Evolutionary conservation across 306 rosid genomes (phyloP).

Genomic region (Vigna trinervia): DNA sequence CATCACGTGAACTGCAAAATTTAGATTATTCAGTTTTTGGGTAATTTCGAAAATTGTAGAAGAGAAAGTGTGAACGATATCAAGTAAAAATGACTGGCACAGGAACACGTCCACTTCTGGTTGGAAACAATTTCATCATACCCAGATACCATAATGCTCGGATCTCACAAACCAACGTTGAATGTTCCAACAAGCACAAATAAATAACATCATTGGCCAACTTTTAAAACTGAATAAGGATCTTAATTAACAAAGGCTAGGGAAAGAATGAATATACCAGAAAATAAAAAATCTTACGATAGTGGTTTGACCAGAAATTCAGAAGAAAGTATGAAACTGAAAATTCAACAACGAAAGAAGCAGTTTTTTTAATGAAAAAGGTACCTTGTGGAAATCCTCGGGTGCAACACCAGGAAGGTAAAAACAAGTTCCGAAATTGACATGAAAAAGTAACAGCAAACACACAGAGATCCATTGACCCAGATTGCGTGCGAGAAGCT

Average conservation of each 20-base stretch:
- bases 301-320: conserved; percentile 38
- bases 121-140: background rate
- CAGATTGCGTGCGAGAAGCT: conserved; percentile 59
- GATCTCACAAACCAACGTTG: conserved; percentile 42
- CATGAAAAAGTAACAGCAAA: conserved; percentile 47
- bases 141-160: conserved; percentile 25
- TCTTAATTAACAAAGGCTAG: conserved; percentile 11
- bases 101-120: background rate
- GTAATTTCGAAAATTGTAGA: background rate
- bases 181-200: conserved; percentile 12
- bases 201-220: background rate
- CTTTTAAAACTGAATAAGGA: conserved; percentile 23
- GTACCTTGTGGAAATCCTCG: conserved; percentile 74
- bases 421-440: conserved; percentile 58
- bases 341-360: conserved; percentile 2
- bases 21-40: conserved; percentile 16
- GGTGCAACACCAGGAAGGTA: conserved; percentile 97
- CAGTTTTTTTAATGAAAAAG: background rate
- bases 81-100: background rate
- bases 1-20: conserved; percentile 3
- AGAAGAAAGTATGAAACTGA: conserved; percentile 17
- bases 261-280: background rate
- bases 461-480: conserved; percentile 62
- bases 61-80: background rate
- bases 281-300: background rate